Percentiles rank a stretch among this genome's conserved stretches.
phyloP scores from a whole-genome alignment of 495 filamentous ascomycete genomes.

The Aspergillus baeticus region DNA sequence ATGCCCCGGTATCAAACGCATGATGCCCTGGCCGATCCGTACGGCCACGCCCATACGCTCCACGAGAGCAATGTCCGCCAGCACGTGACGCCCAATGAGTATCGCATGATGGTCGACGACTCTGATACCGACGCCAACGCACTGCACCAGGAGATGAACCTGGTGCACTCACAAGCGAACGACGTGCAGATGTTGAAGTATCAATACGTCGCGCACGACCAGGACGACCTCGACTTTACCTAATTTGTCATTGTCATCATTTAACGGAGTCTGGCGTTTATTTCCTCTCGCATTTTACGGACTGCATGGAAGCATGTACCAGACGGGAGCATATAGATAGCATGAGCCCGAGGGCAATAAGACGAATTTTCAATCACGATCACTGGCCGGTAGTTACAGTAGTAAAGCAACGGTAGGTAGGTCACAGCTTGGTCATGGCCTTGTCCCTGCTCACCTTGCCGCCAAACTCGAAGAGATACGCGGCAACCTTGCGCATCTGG shows the following conservation, averaged over 20 bases:
- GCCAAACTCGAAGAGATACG: constrained; percentile 44
- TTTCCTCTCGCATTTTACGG: neutral
- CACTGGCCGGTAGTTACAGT: no score
- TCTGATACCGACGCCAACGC: constrained; percentile 31
- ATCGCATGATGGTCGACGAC: constrained; percentile 48
- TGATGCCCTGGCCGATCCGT: constrained; percentile 35
- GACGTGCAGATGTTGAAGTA: constrained; percentile 46
- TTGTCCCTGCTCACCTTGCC: constrained; percentile 7
- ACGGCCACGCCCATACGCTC: constrained; percentile 31
- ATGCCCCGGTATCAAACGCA: constrained; percentile 40
- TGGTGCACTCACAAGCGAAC: constrained; percentile 41
- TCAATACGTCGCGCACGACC: constrained; percentile 31
- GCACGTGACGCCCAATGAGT: constrained; percentile 36
- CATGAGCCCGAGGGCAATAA: neutral
- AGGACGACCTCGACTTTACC: constrained; percentile 14
- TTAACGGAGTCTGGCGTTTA: neutral
- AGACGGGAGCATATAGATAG: no score
- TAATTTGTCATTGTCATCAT: neutral
- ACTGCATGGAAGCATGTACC: no score
- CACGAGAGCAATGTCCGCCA: constrained; percentile 34
- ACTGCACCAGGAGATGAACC: constrained; percentile 37
- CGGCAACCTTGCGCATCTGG: constrained; percentile 48
- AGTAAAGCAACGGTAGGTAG: no score
- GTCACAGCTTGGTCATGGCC: constrained; percentile 6
- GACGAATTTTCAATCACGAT: neutral